Evolutionary conservation across 2,329 filamentous ascomycete species (phyloP).

Genomic region (Tympanopsis confertula): DNA sequence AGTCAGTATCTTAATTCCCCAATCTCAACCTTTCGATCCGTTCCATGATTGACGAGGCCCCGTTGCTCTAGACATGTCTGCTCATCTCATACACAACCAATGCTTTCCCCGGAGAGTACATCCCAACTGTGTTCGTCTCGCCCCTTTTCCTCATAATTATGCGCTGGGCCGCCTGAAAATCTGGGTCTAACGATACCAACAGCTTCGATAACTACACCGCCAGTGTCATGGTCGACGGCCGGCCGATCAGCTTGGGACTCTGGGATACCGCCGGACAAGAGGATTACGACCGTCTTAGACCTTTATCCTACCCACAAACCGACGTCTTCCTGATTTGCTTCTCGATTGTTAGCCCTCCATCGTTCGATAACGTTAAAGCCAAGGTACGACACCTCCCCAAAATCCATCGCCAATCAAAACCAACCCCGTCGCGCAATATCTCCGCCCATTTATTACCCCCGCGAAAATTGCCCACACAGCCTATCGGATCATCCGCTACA

Average conservation of each 20-base stretch:
- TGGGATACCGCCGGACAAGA: conserved; percentile 99
- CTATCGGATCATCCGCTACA: too few species aligned
- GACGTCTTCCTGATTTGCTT: conserved; percentile 98
- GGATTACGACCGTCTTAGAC: conserved; percentile 90
- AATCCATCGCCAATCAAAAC: neutral
- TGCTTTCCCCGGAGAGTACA: conserved; percentile 99
- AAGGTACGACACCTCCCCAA: conserved; percentile 52
- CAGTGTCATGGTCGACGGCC: conserved; percentile 97
- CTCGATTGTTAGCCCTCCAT: conserved; percentile 92
- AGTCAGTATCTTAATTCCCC: conserved; percentile 38
- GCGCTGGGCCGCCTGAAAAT: conserved; percentile 9
- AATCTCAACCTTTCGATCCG: conserved; percentile 8
- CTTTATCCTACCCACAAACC: conserved; percentile 93
- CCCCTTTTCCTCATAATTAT: neutral
- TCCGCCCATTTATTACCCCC: too few species aligned
- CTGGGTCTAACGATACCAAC: conserved; percentile 8
- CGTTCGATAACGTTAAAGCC: conserved; percentile 96
- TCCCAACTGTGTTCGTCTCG: conserved; percentile 77
- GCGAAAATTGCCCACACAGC: too few species aligned
- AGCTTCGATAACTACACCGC: conserved; percentile 99
- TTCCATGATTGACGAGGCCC: conserved; percentile 14
- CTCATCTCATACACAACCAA: conserved; percentile 99
- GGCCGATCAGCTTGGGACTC: conserved; percentile 88
- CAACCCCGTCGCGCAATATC: neutral
- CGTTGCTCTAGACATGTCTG: conserved; percentile 68